Percentiles rank a stretch among this genome's conserved stretches.
Evolutionary conservation across 1,284 basidiomycete genomes (phyloP).

Genomic region (Malassezia brasiliensis): DNA sequence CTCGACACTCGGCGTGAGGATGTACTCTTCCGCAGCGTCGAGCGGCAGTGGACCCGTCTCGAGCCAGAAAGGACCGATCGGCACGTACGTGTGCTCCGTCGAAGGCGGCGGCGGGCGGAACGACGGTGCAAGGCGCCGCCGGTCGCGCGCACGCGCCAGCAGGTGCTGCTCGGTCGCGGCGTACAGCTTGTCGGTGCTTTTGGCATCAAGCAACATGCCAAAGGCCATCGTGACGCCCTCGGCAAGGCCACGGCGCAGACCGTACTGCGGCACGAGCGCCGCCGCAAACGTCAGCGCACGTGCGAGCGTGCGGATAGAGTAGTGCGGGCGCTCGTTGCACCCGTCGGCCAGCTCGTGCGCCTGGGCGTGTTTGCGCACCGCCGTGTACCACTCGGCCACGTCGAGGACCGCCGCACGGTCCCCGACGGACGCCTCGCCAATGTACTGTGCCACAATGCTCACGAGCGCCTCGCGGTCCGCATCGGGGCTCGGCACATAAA

Average conservation of each 20-base stretch:
- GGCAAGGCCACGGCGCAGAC: conserved; percentile 72
- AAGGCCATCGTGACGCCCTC: conserved; percentile 97
- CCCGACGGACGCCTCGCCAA: conserved; percentile 69
- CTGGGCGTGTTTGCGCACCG: conserved; percentile 70
- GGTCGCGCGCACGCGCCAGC: conserved; percentile 72
- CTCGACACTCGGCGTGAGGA: conserved; percentile 94
- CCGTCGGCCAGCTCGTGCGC: conserved; percentile 84
- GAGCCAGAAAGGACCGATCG: conserved; percentile 86
- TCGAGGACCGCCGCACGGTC: conserved; percentile 84
- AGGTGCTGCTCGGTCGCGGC: conserved; percentile 68
- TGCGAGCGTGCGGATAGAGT: conserved; percentile 89
- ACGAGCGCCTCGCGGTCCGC: conserved; percentile 81
- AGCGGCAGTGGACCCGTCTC: conserved; percentile 60
- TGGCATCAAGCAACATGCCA: conserved; percentile 77
- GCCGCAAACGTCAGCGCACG: conserved; percentile 84
- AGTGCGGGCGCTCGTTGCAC: conserved; percentile 87
- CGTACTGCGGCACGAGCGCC: conserved; percentile 67
- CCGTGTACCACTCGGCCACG: conserved; percentile 78
- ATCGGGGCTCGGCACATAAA: conserved; percentile 88
- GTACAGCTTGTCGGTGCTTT: conserved; percentile 61
- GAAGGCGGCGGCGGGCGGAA: conserved; percentile 35
- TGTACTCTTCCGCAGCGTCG: conserved; percentile 63
- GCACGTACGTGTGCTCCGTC: conserved; percentile 51
- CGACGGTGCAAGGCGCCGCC: conserved; percentile 23
- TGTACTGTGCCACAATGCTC: conserved; percentile 79